Evolutionary conservation across 139 green algal genomes (phyloP), one percentile per base, ranked within the genome.

Genomic region (Coccomyxa sp.): DNA sequence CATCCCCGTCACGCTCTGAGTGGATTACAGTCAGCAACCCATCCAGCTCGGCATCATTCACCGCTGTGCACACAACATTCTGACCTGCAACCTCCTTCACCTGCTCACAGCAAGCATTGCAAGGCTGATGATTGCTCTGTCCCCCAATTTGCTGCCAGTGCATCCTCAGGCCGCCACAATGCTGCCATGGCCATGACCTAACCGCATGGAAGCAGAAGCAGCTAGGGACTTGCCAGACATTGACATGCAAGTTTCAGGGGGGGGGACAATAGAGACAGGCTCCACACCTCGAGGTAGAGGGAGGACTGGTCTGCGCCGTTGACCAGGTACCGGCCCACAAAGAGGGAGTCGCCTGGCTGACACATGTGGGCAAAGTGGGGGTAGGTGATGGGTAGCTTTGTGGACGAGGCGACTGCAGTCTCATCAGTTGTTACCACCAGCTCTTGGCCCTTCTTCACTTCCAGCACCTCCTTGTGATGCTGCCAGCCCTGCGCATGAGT

Each of bases 281-380:
- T 28, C 21, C 71, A 27, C 83, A 96, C 95, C 84, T 95, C 83
- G 10, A 97, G 86, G 84, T 93, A 97, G 18, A 97, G 80, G 0
- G 91, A 94, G 25, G 90, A 90, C 0, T 84, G 82, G 63, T 92
- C 87, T 23, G 88, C 83, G n/a, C 90, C 94, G 18, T 88, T 95
- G 58, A 89, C 89, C 25, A 96, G 90, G 82, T 95, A 97, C 60
- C 92, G 88, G 10, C 94, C 95, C 25, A 98, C 86, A 78, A 97
- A 95, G 27, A 96, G 79, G 51, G 82, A 79, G 74, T 88, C 81
- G n/a, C 94, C 94, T 58, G 88, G 86, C 59, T 85, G 79, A 58
- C 74, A 81, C 74, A 85, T 81, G 74, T 76, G 13, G 13, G 30
- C 79, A 77, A 82, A 82, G n/a, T 59, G 25, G 31, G 86, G 77